These are phyloP conservation scores for Aristolochia fimbriata DNA, from an alignment of 164 flowering plant species.

Conservation along the genomic window DNA sequence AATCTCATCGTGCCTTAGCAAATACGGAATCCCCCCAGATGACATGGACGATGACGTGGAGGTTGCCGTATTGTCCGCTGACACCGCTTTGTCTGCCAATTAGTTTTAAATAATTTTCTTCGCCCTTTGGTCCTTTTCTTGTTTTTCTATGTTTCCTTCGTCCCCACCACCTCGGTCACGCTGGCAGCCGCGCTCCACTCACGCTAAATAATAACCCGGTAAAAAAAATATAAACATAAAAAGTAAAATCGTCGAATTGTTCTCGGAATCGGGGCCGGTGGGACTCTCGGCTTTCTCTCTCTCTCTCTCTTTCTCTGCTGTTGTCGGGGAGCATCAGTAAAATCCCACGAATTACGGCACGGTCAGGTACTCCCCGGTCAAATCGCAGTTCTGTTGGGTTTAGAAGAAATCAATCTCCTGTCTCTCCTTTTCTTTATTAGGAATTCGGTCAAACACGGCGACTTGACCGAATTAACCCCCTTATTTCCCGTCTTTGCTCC, in stretches of 20 bases:
- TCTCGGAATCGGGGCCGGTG: conserved; percentile 1
- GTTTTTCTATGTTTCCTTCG: too few species aligned
- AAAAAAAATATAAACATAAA: too few species aligned
- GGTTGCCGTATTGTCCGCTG: neutral
- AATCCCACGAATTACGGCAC: conserved; percentile 6
- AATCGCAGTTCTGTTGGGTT: conserved; percentile 4
- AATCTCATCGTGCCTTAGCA: conserved; percentile 6
- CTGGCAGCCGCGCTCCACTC: too few species aligned
- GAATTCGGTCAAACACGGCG: neutral
- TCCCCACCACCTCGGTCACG: too few species aligned
- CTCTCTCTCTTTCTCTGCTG: neutral
- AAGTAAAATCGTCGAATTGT: neutral
- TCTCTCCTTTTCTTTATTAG: too few species aligned
- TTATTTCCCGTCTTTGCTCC: too few species aligned
- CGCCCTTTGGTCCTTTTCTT: too few species aligned
- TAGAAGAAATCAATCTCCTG: too few species aligned
- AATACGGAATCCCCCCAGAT: conserved; percentile 2
- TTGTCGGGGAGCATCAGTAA: neutral
- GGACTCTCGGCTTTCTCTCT: neutral
- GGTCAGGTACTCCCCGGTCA: conserved; percentile 2
- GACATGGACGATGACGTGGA: conserved; percentile 6
- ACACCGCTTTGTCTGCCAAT: neutral
- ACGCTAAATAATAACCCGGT: too few species aligned
- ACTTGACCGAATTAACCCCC: too few species aligned
- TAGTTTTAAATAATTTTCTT: too few species aligned